phyloP scores from a whole-genome alignment of 495 filamentous ascomycete species.

The Aspergillus heteromorphus region DNA sequence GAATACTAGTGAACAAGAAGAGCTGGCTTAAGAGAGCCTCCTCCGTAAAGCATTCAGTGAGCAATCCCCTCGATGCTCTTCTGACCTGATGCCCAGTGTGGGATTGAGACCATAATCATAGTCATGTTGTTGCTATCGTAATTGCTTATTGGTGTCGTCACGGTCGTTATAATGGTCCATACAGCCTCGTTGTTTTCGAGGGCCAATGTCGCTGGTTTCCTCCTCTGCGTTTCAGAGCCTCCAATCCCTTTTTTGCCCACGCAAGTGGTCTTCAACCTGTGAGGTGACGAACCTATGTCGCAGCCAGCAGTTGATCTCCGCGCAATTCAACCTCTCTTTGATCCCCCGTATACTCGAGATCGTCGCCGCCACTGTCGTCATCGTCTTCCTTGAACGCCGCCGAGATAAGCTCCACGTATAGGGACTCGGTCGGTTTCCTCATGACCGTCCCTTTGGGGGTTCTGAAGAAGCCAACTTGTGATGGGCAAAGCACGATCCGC shows the following conservation, averaged over 20 bases:
- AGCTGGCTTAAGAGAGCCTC: too few relatives aligned
- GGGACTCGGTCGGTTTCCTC: neutral
- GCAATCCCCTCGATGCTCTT: too few relatives aligned
- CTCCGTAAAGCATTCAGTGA: too few relatives aligned
- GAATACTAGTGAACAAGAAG: too few relatives aligned
- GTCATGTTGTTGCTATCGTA: too few relatives aligned
- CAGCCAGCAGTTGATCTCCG: neutral
- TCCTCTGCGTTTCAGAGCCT: neutral
- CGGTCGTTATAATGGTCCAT: too few relatives aligned
- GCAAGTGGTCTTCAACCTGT: neutral
- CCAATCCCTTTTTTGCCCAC: neutral
- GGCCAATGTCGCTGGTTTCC: too few relatives aligned
- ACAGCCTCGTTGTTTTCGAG: too few relatives aligned
- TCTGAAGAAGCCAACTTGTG: neutral
- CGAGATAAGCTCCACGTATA: neutral
- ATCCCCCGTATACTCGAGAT: neutral
- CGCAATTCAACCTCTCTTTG: neutral
- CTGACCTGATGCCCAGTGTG: too few relatives aligned
- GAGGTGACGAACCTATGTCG: neutral
- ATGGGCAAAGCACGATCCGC: neutral
- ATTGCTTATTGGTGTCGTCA: too few relatives aligned
- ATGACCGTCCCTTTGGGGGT: neutral
- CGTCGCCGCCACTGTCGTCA: neutral
- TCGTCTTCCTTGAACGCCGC: neutral
- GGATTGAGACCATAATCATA: too few relatives aligned